phyloP scores from a whole-genome alignment of 768 basidiomycete genomes.

The Pleurotus cornucopiae region DNA sequence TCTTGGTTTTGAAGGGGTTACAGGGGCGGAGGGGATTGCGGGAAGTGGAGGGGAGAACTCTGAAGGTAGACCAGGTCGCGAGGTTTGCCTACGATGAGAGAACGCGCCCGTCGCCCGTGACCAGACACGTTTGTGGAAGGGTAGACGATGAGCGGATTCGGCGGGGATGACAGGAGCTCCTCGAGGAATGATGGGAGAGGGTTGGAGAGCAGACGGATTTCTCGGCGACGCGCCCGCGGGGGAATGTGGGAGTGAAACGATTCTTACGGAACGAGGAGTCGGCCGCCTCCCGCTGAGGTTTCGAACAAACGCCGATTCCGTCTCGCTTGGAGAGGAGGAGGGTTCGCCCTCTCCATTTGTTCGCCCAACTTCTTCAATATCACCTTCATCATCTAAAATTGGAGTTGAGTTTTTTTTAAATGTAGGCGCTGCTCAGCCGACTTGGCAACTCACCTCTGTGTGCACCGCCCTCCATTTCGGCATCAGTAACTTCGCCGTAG shows the following conservation, averaged over 20 bases:
- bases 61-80: neutral
- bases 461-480: neutral
- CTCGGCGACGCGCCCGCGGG: slow-evolving; percentile 14
- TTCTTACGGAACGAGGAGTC: slow-evolving; percentile 77
- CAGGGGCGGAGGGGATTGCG: slow-evolving; percentile 17
- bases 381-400: neutral
- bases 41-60: neutral
- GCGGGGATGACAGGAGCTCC: slow-evolving; percentile 16
- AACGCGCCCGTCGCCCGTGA: slow-evolving; percentile 49
- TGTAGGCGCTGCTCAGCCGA: too few relatives aligned
- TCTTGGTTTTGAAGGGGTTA: neutral
- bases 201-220: neutral
- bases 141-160: slow-evolving; percentile 29
- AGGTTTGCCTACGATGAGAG: neutral
- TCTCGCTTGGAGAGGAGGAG: slow-evolving; percentile 47
- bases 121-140: slow-evolving; percentile 45
- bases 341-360: slow-evolving; percentile 41
- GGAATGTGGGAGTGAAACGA: slow-evolving; percentile 65
- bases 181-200: neutral
- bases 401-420: too few relatives aligned
- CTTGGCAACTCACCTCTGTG: too few relatives aligned
- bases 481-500: slow-evolving; percentile 1
- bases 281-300: slow-evolving; percentile 65
- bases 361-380: slow-evolving; percentile 4
- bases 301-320: slow-evolving; percentile 27